A percentile compares a stretch with the other conserved stretches of the same genome.
Conservation (phyloP, 805 yeast genomes). For the Lipomyces japonicus region DNA sequence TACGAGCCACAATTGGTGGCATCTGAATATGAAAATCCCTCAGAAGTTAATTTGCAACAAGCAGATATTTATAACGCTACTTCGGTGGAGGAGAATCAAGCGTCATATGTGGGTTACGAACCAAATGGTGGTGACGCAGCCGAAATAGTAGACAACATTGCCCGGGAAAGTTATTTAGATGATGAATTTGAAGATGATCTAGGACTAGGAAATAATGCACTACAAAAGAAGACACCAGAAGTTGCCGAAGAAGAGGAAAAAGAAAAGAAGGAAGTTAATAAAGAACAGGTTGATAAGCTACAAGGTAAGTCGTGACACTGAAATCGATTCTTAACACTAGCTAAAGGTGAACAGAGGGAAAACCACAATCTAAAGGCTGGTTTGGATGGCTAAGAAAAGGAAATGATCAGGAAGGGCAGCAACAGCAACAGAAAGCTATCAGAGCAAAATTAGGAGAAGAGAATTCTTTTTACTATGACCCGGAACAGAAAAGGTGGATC, state of each 20-base stretch:
- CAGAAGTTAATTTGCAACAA: background rate
- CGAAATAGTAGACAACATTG: background rate
- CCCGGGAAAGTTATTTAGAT: background rate
- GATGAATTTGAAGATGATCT: conserved; percentile 25
- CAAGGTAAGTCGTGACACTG: conserved; percentile 6
- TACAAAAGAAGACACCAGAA: conserved; percentile 3
- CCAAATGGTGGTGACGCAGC: background rate
- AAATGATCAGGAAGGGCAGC: conserved; percentile 42
- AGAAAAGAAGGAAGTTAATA: conserved; percentile 35
- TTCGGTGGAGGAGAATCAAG: no score
- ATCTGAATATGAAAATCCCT: conserved; percentile 15
- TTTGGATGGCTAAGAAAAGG: conserved; percentile 58
- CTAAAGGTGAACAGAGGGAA: conserved; percentile 14
- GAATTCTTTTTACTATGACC: conserved; percentile 72
- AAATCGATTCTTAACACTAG: background rate
- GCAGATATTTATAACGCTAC: no score
- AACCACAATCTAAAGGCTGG: conserved; percentile 40
- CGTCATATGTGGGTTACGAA: background rate
- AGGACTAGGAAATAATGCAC: conserved; percentile 27
- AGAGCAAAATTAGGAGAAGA: conserved; percentile 84
- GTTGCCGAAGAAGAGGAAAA: conserved; percentile 40
- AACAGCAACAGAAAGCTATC: conserved; percentile 63
- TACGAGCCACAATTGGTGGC: conserved; percentile 29
- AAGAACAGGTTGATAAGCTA: conserved; percentile 32
- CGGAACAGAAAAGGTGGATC: conserved; percentile 81